Base-by-base conservation (phyloP, 2,329 filamentous ascomycete genomes). In the Talaromyces sp. region DNA sequence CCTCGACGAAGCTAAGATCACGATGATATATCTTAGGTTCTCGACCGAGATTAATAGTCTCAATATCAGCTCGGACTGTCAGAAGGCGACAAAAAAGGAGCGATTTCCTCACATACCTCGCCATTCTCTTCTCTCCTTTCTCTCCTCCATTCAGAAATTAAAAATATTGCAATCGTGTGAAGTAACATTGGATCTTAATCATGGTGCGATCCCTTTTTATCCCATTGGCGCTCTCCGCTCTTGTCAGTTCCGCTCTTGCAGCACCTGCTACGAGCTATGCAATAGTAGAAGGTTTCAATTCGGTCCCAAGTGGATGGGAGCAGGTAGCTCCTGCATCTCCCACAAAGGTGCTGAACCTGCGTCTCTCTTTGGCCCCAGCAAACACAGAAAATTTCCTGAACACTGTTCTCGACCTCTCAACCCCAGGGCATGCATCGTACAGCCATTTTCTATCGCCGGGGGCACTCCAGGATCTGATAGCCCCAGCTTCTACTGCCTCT, bases 301-400 rank as follows among this genome's bases (percentile, higher is more conserved):
- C 59, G 35, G 49, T 65, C 47, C 63, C 63, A 37, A 27, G 63
- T 41, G 63, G 63, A 37, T 65, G 63, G 63, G 50, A 65, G 31
- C 57, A 50, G 31, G 13, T 65, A 17, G 27, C 54, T 15, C 39
- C 57, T 10, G 63, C 63, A 22, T 47, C 63, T 11, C 54, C 45
- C 10, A 35, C 19, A 22, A 49, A 65, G 33, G 25, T 31, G 22
- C 37, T 65, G n/a, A 37, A 65, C 33, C 19, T 65, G 33, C 63
- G 58, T 35, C 37, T 65, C 25, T 57, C 57, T 5, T 35, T 65
- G 22, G 50, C 52, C 3, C 57, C 33, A 5, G 54, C 19, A 1
- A 56, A 41, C 9, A 52, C 43, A 19, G 57, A 33, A 22, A 47
- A 65, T 3, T 43, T 61, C 19, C 10, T 60, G 49, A 56, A 31